Evolutionary conservation across 1,284 basidiomycete genomes (phyloP).

Genomic region (Albatrellus sp.): DNA sequence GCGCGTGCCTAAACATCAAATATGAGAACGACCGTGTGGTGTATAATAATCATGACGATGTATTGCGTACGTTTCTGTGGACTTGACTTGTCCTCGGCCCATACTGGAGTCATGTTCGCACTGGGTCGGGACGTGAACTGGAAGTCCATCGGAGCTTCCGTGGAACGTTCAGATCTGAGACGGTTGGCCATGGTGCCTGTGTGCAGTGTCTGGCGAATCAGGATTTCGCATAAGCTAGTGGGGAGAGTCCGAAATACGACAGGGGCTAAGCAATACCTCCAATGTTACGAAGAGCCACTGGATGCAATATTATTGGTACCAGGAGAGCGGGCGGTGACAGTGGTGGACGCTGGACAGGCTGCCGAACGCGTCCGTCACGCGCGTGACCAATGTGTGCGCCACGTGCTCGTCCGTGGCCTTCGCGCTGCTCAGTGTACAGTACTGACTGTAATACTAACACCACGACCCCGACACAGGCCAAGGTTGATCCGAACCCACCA

Average conservation of each 20-base stretch:
- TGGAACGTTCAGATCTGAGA: conserved; percentile 30
- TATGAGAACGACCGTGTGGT: conserved; percentile 1
- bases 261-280: too few species aligned
- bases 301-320: too few species aligned
- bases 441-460: neutral
- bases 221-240: too few species aligned
- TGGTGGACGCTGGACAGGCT: too few species aligned
- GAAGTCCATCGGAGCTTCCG: conserved; percentile 74
- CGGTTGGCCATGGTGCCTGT: conserved; percentile 10
- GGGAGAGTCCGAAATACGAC: too few species aligned
- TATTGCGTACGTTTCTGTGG: conserved; percentile 51
- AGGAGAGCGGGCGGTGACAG: too few species aligned
- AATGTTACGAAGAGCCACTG: too few species aligned
- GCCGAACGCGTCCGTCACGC: conserved; percentile 8
- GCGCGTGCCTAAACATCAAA: conserved; percentile 33
- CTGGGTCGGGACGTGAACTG: conserved; percentile 48
- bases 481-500: too few species aligned
- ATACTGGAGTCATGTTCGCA: conserved; percentile 38
- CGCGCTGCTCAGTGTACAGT: neutral
- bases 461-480: neutral
- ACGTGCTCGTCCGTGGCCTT: neutral
- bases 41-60: conserved; percentile 1
- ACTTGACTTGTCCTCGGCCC: conserved; percentile 31
- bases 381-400: neutral
- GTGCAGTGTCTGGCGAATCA: neutral